Base-by-base conservation (phyloP, 192 early-diverging fungal genomes). In the Allomyces macrogynus region DNA sequence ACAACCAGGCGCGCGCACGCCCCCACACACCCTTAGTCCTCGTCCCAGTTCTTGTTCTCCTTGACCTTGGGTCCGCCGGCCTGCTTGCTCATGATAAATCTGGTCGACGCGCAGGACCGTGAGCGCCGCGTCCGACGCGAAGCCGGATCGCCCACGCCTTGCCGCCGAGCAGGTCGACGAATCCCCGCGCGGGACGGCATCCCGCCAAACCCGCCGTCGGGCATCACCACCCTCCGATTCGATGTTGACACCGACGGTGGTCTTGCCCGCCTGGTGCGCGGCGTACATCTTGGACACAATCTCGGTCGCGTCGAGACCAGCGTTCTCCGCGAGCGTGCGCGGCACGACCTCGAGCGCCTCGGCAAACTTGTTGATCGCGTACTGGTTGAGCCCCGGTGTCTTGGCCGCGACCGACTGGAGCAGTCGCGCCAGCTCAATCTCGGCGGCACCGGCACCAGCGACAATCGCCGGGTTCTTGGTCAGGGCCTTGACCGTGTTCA, bases 51-150 rank as follows among this genome's bases (percentile, higher is more conserved):
- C 67, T 80, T 77, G 70, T 86, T 80, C 77, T 90, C 77, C 86
- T 92, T 88, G 69, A 80, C 87, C 75, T 89, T 89, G 42, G 88
- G 95, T 10, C 95, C 95, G 64, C 95, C 95, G 22, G 95, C 92
- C 54, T 86, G 89, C 78, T 95, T 95, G 64, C 87, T 89, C 95
- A 97, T 97, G 76, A 97, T 94, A 72, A 72, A 97, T 92, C 87
- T 96, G 93, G 79, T 98, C 95, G 61, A 98, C 91, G 74, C 91
- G 86, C 64, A 98, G 79, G 23, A 98, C 83, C 0, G 95, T 98
- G 66, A 93, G 75, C 18, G 93, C 93, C 18, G 90, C 86, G 68
- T 94, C 85, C 26, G 91, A 86, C 64, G 95, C 92, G 43, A 91
- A 91, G 86, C 66, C 88, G 87, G 69, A 94, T 80, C 60, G 86